Conservation (phyloP, 805 yeast genomes). For the Wickerhamomyces xylosicus region DNA sequence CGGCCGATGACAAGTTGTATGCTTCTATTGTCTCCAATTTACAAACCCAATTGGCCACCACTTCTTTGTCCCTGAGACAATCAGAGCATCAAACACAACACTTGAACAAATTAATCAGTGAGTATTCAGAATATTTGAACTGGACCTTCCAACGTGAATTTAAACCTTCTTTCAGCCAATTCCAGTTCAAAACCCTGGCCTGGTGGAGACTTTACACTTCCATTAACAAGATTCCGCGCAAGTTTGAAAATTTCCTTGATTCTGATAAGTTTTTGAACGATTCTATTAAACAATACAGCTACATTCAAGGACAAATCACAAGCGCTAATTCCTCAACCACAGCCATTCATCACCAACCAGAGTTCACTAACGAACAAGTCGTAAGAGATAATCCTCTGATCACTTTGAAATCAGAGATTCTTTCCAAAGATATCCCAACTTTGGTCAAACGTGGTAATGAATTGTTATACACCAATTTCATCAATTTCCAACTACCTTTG, state of each 20-base stretch:
- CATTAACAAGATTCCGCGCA: conserved; percentile 20
- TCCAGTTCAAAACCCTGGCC: conserved; percentile 18
- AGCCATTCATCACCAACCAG: conserved; percentile 4
- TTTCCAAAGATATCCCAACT: conserved; percentile 12
- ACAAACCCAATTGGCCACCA: conserved; percentile 10
- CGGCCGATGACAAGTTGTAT: conserved; percentile 10
- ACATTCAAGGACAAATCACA: conserved; percentile 23
- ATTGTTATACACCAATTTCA: conserved; percentile 17
- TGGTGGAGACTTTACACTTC: conserved; percentile 23
- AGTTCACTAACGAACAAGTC: conserved; percentile 2
- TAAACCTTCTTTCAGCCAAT: conserved; percentile 18
- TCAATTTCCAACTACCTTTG: conserved; percentile 23
- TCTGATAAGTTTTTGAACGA: conserved; percentile 16
- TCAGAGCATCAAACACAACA: conserved; percentile 7
- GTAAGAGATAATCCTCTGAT: conserved; percentile 10
- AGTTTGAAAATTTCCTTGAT: conserved; percentile 17
- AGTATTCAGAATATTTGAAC: conserved; percentile 23
- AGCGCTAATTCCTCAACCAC: conserved; percentile 9
- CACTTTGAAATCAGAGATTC: conserved; percentile 10
- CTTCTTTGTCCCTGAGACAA: conserved; percentile 13
- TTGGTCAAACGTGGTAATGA: conserved; percentile 19
- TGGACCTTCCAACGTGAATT: conserved; percentile 20
- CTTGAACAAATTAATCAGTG: conserved; percentile 13
- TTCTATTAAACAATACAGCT: conserved; percentile 19
- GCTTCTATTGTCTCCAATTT: conserved; percentile 10